Percentiles rank a stretch among this genome's conserved stretches.
These are phyloP conservation scores for Oxytropis ochrocephala DNA, from an alignment of 306 rosid species.

Conservation along the genomic window DNA sequence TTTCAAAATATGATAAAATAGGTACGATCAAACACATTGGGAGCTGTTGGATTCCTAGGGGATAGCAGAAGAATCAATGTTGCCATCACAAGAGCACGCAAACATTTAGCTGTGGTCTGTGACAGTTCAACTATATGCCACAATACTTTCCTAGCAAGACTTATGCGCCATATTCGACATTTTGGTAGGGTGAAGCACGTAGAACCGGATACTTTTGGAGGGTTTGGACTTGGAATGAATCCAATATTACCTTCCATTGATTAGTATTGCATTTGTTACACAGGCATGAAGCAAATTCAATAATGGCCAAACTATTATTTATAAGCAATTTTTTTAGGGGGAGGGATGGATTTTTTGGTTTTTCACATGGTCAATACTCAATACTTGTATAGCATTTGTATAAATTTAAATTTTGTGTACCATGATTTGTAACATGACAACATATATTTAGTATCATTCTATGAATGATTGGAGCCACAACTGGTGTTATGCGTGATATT, in stretches of 20 bases:
- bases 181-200: slow-evolving; percentile 71
- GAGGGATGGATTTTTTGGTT: neutral
- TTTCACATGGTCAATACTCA: slow-evolving; percentile 9
- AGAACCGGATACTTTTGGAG: slow-evolving; percentile 66
- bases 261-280: slow-evolving; percentile 8
- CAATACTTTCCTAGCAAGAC: slow-evolving; percentile 75
- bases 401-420: slow-evolving; percentile 15
- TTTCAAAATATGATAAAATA: neutral
- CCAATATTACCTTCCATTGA: slow-evolving; percentile 69
- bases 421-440: neutral
- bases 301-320: neutral
- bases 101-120: slow-evolving; percentile 69
- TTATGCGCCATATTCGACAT: slow-evolving; percentile 71
- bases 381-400: slow-evolving; percentile 21
- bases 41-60: slow-evolving; percentile 86
- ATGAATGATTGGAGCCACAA: neutral
- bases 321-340: neutral
- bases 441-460: neutral
- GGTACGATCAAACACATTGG: slow-evolving; percentile 79
- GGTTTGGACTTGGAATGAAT: slow-evolving; percentile 63
- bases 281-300: slow-evolving; percentile 13
- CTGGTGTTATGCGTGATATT: neutral
- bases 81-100: slow-evolving; percentile 81
- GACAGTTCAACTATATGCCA: slow-evolving; percentile 88
- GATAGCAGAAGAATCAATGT: slow-evolving; percentile 85